Percentiles rank a stretch among this genome's conserved stretches.
Evolutionary conservation across 306 rosid species (phyloP).

Genomic region (Arachis stenosperma): DNA sequence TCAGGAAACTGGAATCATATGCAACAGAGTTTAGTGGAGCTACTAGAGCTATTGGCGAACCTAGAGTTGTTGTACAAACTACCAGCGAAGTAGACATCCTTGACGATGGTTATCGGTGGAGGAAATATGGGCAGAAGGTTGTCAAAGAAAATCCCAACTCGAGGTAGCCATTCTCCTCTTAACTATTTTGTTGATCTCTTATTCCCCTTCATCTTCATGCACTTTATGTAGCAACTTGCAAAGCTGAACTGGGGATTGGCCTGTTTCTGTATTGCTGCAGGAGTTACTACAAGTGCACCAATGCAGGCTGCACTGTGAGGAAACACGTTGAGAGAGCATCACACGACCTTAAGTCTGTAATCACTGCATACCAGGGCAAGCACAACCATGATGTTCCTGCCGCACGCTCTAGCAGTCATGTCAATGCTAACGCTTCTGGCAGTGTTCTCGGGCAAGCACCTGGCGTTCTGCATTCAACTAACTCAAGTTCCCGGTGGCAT

Average conservation of each 20-base stretch:
- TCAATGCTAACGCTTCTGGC: slow-evolving; percentile 59
- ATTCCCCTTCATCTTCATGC: neutral
- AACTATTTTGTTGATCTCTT: slow-evolving; percentile 9
- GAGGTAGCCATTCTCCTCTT: slow-evolving; percentile 52
- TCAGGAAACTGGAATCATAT: slow-evolving; percentile 88
- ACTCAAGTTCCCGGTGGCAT: slow-evolving; percentile 61
- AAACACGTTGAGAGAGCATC: slow-evolving; percentile 98
- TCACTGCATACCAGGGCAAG: slow-evolving; percentile 94
- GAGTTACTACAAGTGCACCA: slow-evolving; percentile 98
- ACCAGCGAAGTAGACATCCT: slow-evolving; percentile 98
- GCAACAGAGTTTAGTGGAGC: slow-evolving; percentile 95
- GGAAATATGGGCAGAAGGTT: slow-evolving; percentile 96
- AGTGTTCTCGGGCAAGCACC: slow-evolving; percentile 50
- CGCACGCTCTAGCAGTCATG: slow-evolving; percentile 83
- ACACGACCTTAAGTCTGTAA: slow-evolving; percentile 87
- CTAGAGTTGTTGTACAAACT: slow-evolving; percentile 98
- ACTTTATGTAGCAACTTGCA: slow-evolving; percentile 3
- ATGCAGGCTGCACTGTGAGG: slow-evolving; percentile 90
- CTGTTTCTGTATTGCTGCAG: slow-evolving; percentile 54
- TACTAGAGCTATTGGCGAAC: slow-evolving; percentile 95
- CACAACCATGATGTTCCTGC: slow-evolving; percentile 96
- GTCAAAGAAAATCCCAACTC: slow-evolving; percentile 99
- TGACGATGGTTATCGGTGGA: slow-evolving; percentile 97
- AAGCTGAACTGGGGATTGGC: slow-evolving; percentile 29
- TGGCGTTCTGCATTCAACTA: slow-evolving; percentile 52